Evolutionary conservation across 1,284 basidiomycete genomes (phyloP).

Genomic region (Tetrapyrgos nigripes): DNA sequence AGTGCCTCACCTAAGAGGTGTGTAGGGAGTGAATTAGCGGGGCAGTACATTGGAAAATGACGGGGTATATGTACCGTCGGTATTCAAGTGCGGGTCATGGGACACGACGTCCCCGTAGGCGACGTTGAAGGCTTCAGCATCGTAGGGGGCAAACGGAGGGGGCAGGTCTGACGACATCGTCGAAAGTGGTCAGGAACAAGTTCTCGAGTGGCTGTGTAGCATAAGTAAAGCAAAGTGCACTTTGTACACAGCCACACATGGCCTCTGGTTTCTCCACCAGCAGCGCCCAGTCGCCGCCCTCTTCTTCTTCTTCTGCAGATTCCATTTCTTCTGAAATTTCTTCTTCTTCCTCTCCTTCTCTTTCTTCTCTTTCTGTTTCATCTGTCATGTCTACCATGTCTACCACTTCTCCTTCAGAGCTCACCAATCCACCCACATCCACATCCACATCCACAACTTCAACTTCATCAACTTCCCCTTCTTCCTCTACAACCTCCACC

Average conservation of each 20-base stretch:
- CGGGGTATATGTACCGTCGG: conserved; percentile 59
- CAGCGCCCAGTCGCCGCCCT: background rate
- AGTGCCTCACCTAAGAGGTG: conserved; percentile 64
- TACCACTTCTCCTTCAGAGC: conserved; percentile 15
- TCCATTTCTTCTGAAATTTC: conserved; percentile 11
- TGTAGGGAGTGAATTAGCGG: background rate
- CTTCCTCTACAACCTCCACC: conserved; percentile 16
- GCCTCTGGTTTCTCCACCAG: too few relatives aligned
- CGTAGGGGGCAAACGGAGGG: conserved; percentile 66
- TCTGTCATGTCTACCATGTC: conserved; percentile 23
- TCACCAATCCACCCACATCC: conserved; percentile 15
- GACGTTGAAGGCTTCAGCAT: conserved; percentile 62
- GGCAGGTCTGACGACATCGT: conserved; percentile 50
- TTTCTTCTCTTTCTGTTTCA: conserved; percentile 1
- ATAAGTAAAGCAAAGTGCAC: too few relatives aligned
- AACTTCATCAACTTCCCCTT: conserved; percentile 17
- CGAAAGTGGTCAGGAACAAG: conserved; percentile 17
- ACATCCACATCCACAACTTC: conserved; percentile 20
- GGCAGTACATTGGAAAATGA: background rate
- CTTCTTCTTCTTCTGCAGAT: conserved; percentile 18
- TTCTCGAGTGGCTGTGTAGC: conserved; percentile 8
- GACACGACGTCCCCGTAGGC: conserved; percentile 62
- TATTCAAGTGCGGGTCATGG: conserved; percentile 74
- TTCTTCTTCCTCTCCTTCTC: conserved; percentile 16
- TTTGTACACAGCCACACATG: too few relatives aligned